Percentiles rank a stretch among this genome's conserved stretches.
These are phyloP conservation scores for Sugiyamaella floridensis DNA, from an alignment of 805 yeast species.

Conservation along the genomic window DNA sequence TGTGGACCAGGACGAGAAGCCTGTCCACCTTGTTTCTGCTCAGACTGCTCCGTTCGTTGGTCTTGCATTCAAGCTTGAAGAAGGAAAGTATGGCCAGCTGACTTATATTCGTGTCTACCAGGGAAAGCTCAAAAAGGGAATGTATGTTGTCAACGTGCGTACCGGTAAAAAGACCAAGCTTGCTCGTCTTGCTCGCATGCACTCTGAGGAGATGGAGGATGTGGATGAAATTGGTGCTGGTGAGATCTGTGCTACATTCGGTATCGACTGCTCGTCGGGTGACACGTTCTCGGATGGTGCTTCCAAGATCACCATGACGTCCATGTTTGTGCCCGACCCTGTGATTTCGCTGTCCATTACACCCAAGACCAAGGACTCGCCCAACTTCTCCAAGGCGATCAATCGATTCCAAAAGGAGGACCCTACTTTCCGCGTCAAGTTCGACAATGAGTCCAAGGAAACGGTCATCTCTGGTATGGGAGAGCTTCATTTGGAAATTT, in stretches of 20 bases:
- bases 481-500: slow-evolving; percentile 92
- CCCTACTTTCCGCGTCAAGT: slow-evolving; percentile 93
- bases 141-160: slow-evolving; percentile 79
- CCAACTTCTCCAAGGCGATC: slow-evolving; percentile 92
- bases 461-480: slow-evolving; percentile 98
- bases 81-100: slow-evolving; percentile 95
- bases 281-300: slow-evolving; percentile 91
- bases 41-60: slow-evolving; percentile 80
- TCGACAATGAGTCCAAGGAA: slow-evolving; percentile 86
- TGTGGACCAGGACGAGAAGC: slow-evolving; percentile 50
- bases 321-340: slow-evolving; percentile 98
- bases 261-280: slow-evolving; percentile 98
- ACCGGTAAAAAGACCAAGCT: slow-evolving; percentile 91
- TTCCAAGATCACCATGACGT: slow-evolving; percentile 80
- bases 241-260: slow-evolving; percentile 98
- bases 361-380: slow-evolving; percentile 80
- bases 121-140: slow-evolving; percentile 88
- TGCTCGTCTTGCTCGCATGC: slow-evolving; percentile 94
- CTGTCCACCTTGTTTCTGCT: slow-evolving; percentile 70
- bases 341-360: slow-evolving; percentile 88
- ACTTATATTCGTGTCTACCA: slow-evolving; percentile 96
- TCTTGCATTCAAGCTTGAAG: slow-evolving; percentile 97
- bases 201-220: slow-evolving; percentile 98
- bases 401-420: slow-evolving; percentile 98
- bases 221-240: slow-evolving; percentile 94